Evolutionary conservation across 2,329 filamentous ascomycete species (phyloP).

Genomic region (Fusarium buxicola): DNA sequence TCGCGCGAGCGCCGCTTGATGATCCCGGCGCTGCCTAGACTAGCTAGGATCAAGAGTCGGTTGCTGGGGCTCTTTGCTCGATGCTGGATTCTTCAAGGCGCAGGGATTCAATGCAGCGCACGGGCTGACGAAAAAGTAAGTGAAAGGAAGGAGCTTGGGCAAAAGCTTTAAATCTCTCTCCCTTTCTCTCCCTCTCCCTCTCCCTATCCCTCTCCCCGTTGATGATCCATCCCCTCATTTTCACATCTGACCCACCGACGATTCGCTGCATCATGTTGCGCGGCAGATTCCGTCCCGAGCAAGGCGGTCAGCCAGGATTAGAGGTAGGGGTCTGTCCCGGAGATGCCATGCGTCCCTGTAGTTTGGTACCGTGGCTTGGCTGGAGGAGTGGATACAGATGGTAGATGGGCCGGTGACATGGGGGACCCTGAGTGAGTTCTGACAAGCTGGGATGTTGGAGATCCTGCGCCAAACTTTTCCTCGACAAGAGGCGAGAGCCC

Average conservation of each 20-base stretch:
- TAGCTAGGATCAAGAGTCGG: conserved; percentile 8
- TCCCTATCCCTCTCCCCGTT: background rate
- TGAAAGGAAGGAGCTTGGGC: background rate
- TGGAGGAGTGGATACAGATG: conserved; percentile 17
- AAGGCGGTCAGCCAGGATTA: conserved; percentile 20
- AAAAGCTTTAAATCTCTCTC: background rate
- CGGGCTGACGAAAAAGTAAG: conserved; percentile 13
- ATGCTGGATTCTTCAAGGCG: background rate
- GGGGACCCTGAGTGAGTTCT: conserved; percentile 10
- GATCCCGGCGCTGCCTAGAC: conserved; percentile 10
- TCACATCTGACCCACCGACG: background rate
- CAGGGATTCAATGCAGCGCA: conserved; percentile 27
- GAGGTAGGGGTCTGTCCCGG: conserved; percentile 18
- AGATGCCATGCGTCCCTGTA: conserved; percentile 28
- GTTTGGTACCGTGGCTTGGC: conserved; percentile 32
- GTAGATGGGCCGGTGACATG: conserved; percentile 5
- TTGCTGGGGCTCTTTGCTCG: background rate
- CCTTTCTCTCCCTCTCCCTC: background rate
- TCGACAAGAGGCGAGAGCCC: background rate
- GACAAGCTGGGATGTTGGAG: conserved; percentile 22
- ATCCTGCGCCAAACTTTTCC: conserved; percentile 29
- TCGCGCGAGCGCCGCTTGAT: background rate
- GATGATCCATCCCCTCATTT: background rate
- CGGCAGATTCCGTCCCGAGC: conserved; percentile 6
- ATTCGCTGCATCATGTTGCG: conserved; percentile 3